These are phyloP conservation scores for Nakaseomyces nivariensis DNA, from an alignment of 1,139 yeast genomes.

Conservation along the genomic window DNA sequence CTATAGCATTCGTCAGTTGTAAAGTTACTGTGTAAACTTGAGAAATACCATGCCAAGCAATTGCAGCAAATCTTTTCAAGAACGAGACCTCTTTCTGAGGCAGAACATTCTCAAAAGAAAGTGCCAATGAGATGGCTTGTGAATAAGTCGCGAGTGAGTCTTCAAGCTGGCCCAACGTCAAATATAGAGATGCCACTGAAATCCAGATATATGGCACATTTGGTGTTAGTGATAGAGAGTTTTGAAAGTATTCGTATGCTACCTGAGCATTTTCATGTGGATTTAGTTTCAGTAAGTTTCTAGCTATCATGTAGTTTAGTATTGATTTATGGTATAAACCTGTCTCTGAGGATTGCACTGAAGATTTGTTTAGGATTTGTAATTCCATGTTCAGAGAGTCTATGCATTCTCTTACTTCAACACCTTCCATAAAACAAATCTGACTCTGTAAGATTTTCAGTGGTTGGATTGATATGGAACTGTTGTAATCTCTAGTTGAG, in stretches of 20 bases:
- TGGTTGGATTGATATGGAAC: neutral
- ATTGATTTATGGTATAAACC: constrained; percentile 7
- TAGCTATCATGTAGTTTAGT: constrained; percentile 16
- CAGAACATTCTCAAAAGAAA: constrained; percentile 7
- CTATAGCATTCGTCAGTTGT: constrained; percentile 15
- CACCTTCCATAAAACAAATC: constrained; percentile 1
- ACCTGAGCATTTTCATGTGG: constrained; percentile 9
- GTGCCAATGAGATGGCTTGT: constrained; percentile 35
- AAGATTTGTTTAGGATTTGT: neutral
- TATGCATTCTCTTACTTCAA: constrained; percentile 1
- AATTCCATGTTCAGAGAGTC: neutral
- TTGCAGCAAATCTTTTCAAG: constrained; percentile 8
- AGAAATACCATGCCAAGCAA: constrained; percentile 25
- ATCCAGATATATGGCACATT: constrained; percentile 53
- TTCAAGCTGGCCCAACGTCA: constrained; percentile 48
- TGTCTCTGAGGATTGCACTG: neutral
- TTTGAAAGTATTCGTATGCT: constrained; percentile 45
- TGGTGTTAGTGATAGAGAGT: constrained; percentile 46
- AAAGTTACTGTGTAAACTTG: constrained; percentile 19
- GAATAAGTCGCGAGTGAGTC: constrained; percentile 62
- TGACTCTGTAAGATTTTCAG: neutral
- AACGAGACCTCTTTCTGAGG: neutral
- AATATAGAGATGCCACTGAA: constrained; percentile 52
- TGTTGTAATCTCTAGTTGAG: neutral
- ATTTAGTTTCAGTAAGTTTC: constrained; percentile 15